A percentile compares a stretch with the other conserved stretches of the same genome.
Evolutionary conservation across 371 early-diverging fungal species (phyloP).

Genomic region (Circinella minor): DNA sequence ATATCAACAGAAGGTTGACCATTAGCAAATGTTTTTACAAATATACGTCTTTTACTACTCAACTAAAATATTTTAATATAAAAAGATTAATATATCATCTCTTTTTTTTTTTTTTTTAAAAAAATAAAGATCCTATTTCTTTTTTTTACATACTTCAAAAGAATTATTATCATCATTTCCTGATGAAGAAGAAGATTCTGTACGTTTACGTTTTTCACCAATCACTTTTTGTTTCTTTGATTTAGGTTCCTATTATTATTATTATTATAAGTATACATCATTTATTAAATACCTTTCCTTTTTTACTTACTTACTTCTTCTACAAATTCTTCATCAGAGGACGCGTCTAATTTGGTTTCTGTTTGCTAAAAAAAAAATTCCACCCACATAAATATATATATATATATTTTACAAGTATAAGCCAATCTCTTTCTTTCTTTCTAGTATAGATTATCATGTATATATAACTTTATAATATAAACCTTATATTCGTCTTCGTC

Average conservation of each 20-base stretch:
- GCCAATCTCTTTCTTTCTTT: no score
- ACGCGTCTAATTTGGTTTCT: neutral
- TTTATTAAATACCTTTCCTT: no score
- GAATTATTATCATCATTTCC: neutral
- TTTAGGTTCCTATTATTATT: neutral
- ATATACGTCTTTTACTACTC: slow-evolving; percentile 15
- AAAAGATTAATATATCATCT: neutral
- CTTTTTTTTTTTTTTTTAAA: no score
- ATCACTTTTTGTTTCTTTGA: neutral
- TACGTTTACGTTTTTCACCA: slow-evolving; percentile 8
- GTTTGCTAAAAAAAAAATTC: neutral
- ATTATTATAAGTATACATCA: no score
- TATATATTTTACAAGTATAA: no score
- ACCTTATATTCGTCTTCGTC: slow-evolving; percentile 22
- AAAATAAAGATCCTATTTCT: no score
- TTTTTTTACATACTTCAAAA: slow-evolving; percentile 4
- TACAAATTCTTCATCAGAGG: slow-evolving; percentile 7
- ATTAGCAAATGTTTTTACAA: slow-evolving; percentile 13
- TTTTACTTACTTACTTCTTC: neutral
- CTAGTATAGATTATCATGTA: neutral
- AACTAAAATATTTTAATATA: slow-evolving; percentile 13
- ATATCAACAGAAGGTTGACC: slow-evolving; percentile 25
- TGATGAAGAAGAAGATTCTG: neutral
- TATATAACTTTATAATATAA: neutral
- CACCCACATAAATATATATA: no score